These are phyloP conservation scores for Aspergillus sp. DNA, from an alignment of 2,329 filamentous ascomycete genomes.

Conservation along the genomic window DNA sequence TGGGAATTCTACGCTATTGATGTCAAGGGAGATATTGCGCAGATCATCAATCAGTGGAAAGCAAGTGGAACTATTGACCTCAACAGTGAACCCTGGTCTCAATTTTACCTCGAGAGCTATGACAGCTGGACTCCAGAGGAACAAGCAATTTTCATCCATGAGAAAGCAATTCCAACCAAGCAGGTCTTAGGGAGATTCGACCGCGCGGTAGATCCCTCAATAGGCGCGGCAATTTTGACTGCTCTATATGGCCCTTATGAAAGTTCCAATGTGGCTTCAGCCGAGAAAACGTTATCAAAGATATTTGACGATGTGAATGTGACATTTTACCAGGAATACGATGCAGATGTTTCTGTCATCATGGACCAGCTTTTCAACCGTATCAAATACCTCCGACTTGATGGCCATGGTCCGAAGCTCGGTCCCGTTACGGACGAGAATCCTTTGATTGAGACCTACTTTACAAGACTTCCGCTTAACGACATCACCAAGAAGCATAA, in stretches of 20 bases:
- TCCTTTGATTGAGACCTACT: slow-evolving; percentile 89
- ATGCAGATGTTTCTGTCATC: slow-evolving; percentile 74
- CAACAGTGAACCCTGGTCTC: slow-evolving; percentile 9
- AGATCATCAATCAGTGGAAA: slow-evolving; percentile 68
- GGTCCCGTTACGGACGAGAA: slow-evolving; percentile 72
- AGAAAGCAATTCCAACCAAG: slow-evolving; percentile 68
- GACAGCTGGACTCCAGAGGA: slow-evolving; percentile 53
- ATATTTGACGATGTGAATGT: slow-evolving; percentile 83
- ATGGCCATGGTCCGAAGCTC: slow-evolving; percentile 81
- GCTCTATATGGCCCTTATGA: slow-evolving; percentile 65
- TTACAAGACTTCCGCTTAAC: slow-evolving; percentile 80
- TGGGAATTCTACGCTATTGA: slow-evolving; percentile 94
- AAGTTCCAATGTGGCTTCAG: slow-evolving; percentile 38
- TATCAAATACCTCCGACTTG: slow-evolving; percentile 90
- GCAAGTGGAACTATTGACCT: slow-evolving; percentile 30
- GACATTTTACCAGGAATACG: slow-evolving; percentile 86
- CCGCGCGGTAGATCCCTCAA: slow-evolving; percentile 63
- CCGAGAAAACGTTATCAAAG: slow-evolving; percentile 50
- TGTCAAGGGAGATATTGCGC: slow-evolving; percentile 66
- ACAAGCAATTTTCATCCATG: slow-evolving; percentile 57
- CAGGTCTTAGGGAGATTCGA: slow-evolving; percentile 75
- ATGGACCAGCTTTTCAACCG: slow-evolving; percentile 90
- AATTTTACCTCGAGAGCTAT: slow-evolving; percentile 42
- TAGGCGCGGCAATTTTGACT: slow-evolving; percentile 65
- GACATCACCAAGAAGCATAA: slow-evolving; percentile 72